phyloP scores from a whole-genome alignment of 768 basidiomycete species.

The Artomyces pyxidatus region DNA sequence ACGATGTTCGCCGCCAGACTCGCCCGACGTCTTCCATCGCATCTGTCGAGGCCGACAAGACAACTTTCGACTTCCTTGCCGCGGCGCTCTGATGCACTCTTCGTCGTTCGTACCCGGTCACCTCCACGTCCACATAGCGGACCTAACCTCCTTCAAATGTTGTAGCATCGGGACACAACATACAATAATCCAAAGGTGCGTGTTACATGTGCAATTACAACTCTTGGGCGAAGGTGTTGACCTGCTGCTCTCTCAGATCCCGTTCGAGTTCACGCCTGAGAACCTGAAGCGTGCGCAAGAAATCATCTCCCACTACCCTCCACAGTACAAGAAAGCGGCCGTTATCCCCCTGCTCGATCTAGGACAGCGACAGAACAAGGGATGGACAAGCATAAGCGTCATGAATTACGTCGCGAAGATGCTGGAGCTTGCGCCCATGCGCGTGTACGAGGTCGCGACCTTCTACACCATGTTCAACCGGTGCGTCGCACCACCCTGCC shows the following conservation, averaged over 20 bases:
- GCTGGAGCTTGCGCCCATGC: slow-evolving; percentile 94
- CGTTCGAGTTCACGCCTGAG: slow-evolving; percentile 76
- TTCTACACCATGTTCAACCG: slow-evolving; percentile 99
- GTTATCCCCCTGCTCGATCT: slow-evolving; percentile 95
- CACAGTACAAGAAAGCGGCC: slow-evolving; percentile 98
- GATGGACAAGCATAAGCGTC: slow-evolving; percentile 96
- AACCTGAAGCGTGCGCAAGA: slow-evolving; percentile 82
- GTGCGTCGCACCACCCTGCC: slow-evolving; percentile 32
- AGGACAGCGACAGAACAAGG: slow-evolving; percentile 95
- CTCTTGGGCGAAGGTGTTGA: no score
- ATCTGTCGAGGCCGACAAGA: slow-evolving; percentile 10
- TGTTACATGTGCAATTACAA: background rate
- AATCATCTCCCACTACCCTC: slow-evolving; percentile 89
- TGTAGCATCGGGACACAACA: slow-evolving; percentile 87
- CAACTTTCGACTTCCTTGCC: slow-evolving; percentile 31
- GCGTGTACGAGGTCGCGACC: slow-evolving; percentile 97
- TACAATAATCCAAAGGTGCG: slow-evolving; percentile 89
- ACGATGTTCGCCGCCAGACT: slow-evolving; percentile 6
- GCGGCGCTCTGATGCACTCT: slow-evolving; percentile 74
- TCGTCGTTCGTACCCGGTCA: slow-evolving; percentile 53
- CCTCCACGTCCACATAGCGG: slow-evolving; percentile 7
- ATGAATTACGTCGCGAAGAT: slow-evolving; percentile 98
- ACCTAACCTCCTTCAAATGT: slow-evolving; percentile 13
- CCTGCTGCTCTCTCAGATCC: no score
- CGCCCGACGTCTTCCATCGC: slow-evolving; percentile 5